Evolutionary conservation across 495 filamentous ascomycete genomes (phyloP).

Genomic region (Aspergillus indologenus): DNA sequence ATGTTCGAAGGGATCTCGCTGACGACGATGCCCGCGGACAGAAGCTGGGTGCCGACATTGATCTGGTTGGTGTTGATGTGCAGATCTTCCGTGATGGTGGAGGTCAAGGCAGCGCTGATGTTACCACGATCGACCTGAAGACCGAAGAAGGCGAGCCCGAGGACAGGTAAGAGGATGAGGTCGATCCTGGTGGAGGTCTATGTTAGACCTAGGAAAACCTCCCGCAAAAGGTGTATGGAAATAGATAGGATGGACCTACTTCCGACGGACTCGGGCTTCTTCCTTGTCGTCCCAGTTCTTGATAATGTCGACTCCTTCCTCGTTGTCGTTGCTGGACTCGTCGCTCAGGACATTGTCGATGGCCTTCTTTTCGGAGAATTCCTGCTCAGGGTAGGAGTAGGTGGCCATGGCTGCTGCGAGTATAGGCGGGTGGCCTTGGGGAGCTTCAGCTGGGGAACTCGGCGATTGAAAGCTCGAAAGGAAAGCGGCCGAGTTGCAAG

Average conservation of each 20-base stretch:
- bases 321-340: not conserved
- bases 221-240: not conserved
- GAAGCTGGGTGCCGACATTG: constrained; percentile 54
- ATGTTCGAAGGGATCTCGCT: constrained; percentile 58
- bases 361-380: constrained; percentile 7
- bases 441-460: not conserved
- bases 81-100: constrained; percentile 50
- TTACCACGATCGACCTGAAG: constrained; percentile 55
- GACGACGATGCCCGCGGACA: constrained; percentile 55
- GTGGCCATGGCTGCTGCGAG: not conserved
- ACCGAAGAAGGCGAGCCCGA: constrained; percentile 57
- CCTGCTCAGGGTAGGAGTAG: not conserved
- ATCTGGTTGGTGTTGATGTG: constrained; percentile 55
- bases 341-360: not conserved
- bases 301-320: constrained; percentile 17
- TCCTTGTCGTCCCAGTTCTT: constrained; percentile 37
- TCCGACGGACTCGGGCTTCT: constrained; percentile 23
- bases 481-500: not conserved
- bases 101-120: constrained; percentile 49
- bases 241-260: constrained; percentile 21
- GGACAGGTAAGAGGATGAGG: constrained; percentile 48
- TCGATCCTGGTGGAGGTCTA: constrained; percentile 39
- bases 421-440: not conserved
- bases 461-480: not conserved
- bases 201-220: not conserved